Percentiles rank a stretch among this genome's conserved stretches.
Conservation (phyloP, 306 rosid genomes). For the Trifolium repens region DNA sequence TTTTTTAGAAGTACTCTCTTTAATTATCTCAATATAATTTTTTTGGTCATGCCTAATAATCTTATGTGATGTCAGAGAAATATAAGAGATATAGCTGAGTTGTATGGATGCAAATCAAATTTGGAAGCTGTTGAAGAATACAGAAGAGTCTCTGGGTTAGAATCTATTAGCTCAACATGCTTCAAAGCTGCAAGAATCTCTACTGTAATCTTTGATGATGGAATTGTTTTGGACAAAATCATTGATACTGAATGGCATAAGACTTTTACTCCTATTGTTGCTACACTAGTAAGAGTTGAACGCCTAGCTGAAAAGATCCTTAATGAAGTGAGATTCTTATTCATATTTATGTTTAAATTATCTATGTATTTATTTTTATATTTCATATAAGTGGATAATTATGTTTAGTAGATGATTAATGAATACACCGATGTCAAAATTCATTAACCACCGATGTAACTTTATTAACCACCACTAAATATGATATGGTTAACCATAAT, state of each 20-base stretch:
- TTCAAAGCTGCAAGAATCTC: slow-evolving; percentile 77
- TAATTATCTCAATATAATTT: too few species aligned
- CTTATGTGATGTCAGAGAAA: slow-evolving; percentile 59
- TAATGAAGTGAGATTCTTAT: slow-evolving; percentile 56
- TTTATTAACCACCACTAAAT: too few species aligned
- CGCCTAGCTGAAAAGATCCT: slow-evolving; percentile 77
- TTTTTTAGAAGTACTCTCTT: too few species aligned
- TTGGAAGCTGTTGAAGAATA: slow-evolving; percentile 68
- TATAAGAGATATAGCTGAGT: slow-evolving; percentile 72
- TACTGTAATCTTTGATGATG: slow-evolving; percentile 82
- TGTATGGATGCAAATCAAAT: slow-evolving; percentile 67
- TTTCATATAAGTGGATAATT: too few species aligned
- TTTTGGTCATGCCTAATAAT: too few species aligned
- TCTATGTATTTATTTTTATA: neutral
- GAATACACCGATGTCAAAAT: too few species aligned
- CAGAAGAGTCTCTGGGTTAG: slow-evolving; percentile 66
- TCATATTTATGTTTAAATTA: neutral
- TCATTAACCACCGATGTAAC: too few species aligned
- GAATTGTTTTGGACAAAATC: slow-evolving; percentile 67
- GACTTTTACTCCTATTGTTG: slow-evolving; percentile 59
- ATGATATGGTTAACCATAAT: too few species aligned
- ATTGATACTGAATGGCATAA: slow-evolving; percentile 72
- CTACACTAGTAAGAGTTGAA: slow-evolving; percentile 83
- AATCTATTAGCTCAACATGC: slow-evolving; percentile 66
- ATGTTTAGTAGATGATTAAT: too few species aligned